Evolutionary conservation across 345 rosid genomes (phyloP), one percentile per base, ranked within the genome.

Genomic region (Barbarea vulgaris): DNA sequence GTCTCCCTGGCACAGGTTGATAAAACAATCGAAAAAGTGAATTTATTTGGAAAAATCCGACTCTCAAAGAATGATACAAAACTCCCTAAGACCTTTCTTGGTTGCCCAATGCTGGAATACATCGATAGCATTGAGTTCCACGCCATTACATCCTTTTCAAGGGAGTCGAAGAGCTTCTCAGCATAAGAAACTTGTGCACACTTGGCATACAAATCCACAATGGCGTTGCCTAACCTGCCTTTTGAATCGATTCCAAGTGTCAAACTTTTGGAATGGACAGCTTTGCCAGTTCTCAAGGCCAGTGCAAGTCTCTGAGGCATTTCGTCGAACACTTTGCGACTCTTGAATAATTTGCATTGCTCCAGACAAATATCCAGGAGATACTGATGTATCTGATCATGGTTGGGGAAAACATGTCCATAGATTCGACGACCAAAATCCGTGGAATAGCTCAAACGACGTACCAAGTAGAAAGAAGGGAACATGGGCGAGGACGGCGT

Each of bases 61-160:
- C 19, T 19, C 64, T 73, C 72, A 77, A 74, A 73, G 79, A 91
- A 68, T 59, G 75, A 61, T 34, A 77, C 59, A 33, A 87, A 84
- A 63, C 80, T 72, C 79, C 54, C 63, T 4, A 80, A 36, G 59
- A 88, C 95, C 72, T 74, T 71, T 64, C 62, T 63, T 18, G 80
- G 60, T 24, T 59, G 46, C 31, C 84, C 91, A 69, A n/a, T 31
- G 52, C 76, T 90, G 9, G 83, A 91, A 79, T 90, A 84, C 89
- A 91, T 81, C 0, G 91, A 88, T 34, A 91, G 74, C 72, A 91
- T 57, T 15, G 97, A 94, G 81, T 94, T 94, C 90, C 97, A 94
- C 18, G 95, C 85, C 52, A 84, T 76, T 31, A 83, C 70, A 83
- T 87, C 89, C 64, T 44, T 78, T 60, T 83, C 88, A 59, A 88